Conservation (phyloP, 2,329 filamentous ascomycete genomes). For the Madurella fahalii region DNA sequence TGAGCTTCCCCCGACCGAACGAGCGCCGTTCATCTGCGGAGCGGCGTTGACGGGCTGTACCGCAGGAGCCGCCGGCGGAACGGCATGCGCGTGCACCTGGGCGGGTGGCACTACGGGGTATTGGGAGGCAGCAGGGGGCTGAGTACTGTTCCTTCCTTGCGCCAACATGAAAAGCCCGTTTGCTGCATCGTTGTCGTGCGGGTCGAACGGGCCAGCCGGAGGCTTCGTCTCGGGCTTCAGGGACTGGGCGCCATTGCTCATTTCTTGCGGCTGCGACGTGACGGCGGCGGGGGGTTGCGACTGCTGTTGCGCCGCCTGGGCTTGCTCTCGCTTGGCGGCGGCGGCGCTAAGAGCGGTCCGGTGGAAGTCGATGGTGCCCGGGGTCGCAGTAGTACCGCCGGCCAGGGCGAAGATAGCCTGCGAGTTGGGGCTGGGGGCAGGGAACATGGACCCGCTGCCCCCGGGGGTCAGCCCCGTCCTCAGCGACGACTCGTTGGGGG, state of each 20-base stretch:
- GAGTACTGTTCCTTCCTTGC: slow-evolving; percentile 59
- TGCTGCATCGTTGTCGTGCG: slow-evolving; percentile 91
- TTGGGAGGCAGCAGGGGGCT: slow-evolving; percentile 43
- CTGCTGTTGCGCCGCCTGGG: slow-evolving; percentile 32
- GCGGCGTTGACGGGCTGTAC: slow-evolving; percentile 40
- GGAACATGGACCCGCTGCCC: slow-evolving; percentile 96
- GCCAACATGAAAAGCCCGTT: slow-evolving; percentile 92
- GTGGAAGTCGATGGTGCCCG: slow-evolving; percentile 89
- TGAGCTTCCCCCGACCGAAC: slow-evolving; percentile 39
- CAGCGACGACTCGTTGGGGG: slow-evolving; percentile 92
- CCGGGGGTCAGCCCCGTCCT: slow-evolving; percentile 90
- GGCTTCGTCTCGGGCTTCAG: slow-evolving; percentile 49
- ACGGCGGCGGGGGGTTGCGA: slow-evolving; percentile 24
- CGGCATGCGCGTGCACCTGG: slow-evolving; percentile 49
- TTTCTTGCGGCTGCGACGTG: slow-evolving; percentile 54
- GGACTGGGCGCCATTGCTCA: slow-evolving; percentile 36
- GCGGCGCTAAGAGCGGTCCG: slow-evolving; percentile 82
- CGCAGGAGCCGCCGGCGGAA: slow-evolving; percentile 30
- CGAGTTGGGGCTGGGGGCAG: slow-evolving; percentile 81
- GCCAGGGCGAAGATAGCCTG: slow-evolving; percentile 77
- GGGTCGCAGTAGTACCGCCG: slow-evolving; percentile 78
- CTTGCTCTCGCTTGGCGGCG: slow-evolving; percentile 58
- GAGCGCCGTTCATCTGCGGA: slow-evolving; percentile 49
- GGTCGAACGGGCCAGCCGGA: slow-evolving; percentile 66
- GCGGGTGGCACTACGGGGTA: slow-evolving; percentile 42